These are phyloP conservation scores for Ophiobolus disseminans DNA, from an alignment of 2,329 filamentous ascomycete species.

Conservation along the genomic window DNA sequence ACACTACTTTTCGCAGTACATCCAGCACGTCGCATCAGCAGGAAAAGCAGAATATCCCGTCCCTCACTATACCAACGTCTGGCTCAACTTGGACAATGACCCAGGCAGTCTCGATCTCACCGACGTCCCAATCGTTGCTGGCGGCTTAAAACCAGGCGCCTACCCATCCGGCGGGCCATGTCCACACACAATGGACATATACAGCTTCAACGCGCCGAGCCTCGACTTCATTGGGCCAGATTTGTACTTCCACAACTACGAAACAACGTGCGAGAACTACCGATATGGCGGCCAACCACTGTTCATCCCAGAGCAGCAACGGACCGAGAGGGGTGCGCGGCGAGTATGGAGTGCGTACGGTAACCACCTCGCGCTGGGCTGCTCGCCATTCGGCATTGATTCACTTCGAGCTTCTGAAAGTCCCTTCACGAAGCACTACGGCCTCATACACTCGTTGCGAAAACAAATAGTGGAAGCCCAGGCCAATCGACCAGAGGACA, in stretches of 20 bases:
- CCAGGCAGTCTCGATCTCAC: slow-evolving; percentile 34
- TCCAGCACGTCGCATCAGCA: slow-evolving; percentile 51
- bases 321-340: slow-evolving; percentile 51
- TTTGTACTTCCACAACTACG: slow-evolving; percentile 59
- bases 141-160: slow-evolving; percentile 53
- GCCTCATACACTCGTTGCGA: slow-evolving; percentile 46
- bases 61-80: slow-evolving; percentile 57
- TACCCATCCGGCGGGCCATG: slow-evolving; percentile 59
- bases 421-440: slow-evolving; percentile 51
- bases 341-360: slow-evolving; percentile 36
- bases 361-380: slow-evolving; percentile 26
- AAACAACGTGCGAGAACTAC: slow-evolving; percentile 54
- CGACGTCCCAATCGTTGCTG: slow-evolving; percentile 49
- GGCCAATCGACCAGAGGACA: slow-evolving; percentile 31
- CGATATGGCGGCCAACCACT: slow-evolving; percentile 54
- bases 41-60: slow-evolving; percentile 53
- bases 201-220: slow-evolving; percentile 50
- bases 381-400: slow-evolving; percentile 49
- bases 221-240: slow-evolving; percentile 59
- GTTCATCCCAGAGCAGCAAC: slow-evolving; percentile 61
- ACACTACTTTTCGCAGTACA: slow-evolving; percentile 52
- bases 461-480: slow-evolving; percentile 52
- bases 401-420: slow-evolving; percentile 45
- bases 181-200: slow-evolving; percentile 55
- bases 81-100: slow-evolving; percentile 52